These are phyloP conservation scores for Scleromitrula shiraiana DNA, from an alignment of 2,329 filamentous ascomycete species.

Conservation along the genomic window DNA sequence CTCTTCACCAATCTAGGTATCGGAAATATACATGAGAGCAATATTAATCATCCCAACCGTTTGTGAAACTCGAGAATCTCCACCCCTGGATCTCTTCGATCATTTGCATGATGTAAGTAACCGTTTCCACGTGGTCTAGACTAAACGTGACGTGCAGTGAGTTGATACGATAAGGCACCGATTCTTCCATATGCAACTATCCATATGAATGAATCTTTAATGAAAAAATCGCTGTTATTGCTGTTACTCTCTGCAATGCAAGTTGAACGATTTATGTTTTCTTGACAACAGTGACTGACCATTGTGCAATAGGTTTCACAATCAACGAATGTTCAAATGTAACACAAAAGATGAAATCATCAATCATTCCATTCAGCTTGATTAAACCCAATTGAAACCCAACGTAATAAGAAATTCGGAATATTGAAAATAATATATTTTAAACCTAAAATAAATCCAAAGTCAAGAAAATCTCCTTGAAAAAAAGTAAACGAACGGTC, in stretches of 20 bases:
- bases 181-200: background rate
- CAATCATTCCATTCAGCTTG: background rate
- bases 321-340: background rate
- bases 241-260: background rate
- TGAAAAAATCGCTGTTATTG: background rate
- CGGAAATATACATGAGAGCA: too few species aligned
- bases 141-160: constrained; percentile 9
- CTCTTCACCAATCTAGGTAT: too few species aligned
- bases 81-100: background rate
- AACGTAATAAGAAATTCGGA: background rate
- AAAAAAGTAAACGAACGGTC: too few species aligned
- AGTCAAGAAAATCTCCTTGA: too few species aligned
- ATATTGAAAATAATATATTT: background rate
- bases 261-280: too few species aligned
- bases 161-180: constrained; percentile 1
- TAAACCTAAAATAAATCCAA: too few species aligned
- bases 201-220: background rate
- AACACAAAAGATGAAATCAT: background rate
- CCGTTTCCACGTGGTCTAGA: constrained; percentile 3
- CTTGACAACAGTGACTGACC: too few species aligned
- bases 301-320: too few species aligned
- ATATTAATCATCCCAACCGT: too few species aligned
- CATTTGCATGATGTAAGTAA: constrained; percentile 3
- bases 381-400: background rate
- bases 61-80: background rate